phyloP scores from a whole-genome alignment of 306 rosid genomes.

The Herpetospermum pedunculosum region DNA sequence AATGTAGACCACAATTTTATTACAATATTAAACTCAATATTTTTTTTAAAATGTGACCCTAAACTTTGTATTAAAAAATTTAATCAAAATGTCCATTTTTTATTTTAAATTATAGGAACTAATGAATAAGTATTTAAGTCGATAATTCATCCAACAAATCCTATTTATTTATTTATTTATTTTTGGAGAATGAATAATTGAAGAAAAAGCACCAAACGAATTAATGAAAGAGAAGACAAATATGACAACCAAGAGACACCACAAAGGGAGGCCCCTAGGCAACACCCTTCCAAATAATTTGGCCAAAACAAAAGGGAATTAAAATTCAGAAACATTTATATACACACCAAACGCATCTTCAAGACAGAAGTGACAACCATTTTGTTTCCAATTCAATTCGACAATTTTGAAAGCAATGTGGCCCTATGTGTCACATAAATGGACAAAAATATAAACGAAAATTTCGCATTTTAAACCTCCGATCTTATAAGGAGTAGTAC shows the following conservation, averaged over 20 bases:
- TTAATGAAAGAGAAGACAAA: conserved; percentile 6
- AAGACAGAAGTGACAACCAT: conserved; percentile 4
- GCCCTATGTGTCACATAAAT: not conserved
- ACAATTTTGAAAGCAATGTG: not conserved
- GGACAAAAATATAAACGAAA: not conserved
- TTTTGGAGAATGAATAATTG: not conserved
- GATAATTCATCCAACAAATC: no score
- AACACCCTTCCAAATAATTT: not conserved
- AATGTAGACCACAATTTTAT: no score
- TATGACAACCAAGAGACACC: not conserved
- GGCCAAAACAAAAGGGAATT: not conserved
- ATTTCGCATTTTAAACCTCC: no score
- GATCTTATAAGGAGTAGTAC: no score
- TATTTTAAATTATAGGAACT: no score
- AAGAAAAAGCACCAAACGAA: not conserved
- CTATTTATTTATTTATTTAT: no score
- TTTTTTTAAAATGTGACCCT: no score
- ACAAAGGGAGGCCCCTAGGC: conserved; percentile 3
- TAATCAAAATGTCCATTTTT: no score
- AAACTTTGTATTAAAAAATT: no score
- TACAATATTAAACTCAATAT: no score
- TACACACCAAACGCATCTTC: not conserved
- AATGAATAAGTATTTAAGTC: no score
- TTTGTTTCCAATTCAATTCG: not conserved
- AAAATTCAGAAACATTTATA: not conserved